These are phyloP conservation scores for Tulasnella sp. DNA, from an alignment of 768 basidiomycete genomes.

Conservation along the genomic window DNA sequence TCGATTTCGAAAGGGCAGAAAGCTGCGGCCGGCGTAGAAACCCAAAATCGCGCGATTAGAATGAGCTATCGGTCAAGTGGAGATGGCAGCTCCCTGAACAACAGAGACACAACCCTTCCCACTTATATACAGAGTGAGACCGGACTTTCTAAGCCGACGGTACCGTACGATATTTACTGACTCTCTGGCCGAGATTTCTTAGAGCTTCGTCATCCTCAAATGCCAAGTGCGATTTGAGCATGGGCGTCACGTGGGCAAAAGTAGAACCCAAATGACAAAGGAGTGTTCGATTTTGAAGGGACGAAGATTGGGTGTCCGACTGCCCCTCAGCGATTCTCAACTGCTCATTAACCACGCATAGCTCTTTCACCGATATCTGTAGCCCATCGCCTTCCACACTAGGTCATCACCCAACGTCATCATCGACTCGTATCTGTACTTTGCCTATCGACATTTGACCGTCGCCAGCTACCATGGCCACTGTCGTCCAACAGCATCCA, in stretches of 20 bases:
- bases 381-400: not conserved
- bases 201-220: not conserved
- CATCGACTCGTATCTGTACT: not conserved
- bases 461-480: conserved; percentile 12
- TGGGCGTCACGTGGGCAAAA: not conserved
- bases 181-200: not conserved
- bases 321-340: conserved; percentile 10
- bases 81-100: not conserved
- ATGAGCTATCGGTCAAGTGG: not conserved
- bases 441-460: not conserved
- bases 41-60: not conserved
- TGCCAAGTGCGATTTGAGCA: not conserved
- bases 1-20: not conserved
- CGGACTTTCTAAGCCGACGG: not conserved
- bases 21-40: not conserved
- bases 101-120: not conserved
- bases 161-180: not conserved
- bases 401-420: not conserved
- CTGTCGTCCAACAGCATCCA: conserved; percentile 21
- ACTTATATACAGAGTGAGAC: not conserved
- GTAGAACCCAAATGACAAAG: not conserved
- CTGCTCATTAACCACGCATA: conserved; percentile 5
- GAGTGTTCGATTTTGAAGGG: conserved; percentile 4
- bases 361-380: not conserved
- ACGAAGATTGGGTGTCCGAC: conserved; percentile 14